phyloP scores from a whole-genome alignment of 352 stramenopile species.

The Pythium periplocum region DNA sequence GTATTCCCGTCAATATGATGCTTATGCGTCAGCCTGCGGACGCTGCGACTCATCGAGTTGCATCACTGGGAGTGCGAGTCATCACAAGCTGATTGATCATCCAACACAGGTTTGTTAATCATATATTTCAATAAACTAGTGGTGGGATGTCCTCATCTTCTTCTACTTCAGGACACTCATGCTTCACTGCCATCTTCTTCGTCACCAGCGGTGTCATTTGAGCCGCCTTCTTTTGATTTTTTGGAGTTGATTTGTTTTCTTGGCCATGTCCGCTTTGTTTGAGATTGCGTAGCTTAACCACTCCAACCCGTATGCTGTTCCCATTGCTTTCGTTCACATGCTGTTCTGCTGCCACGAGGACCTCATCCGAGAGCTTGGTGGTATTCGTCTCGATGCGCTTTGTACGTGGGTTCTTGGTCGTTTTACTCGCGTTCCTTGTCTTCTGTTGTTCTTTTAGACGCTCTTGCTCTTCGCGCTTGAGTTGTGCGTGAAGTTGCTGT shows the following conservation, averaged over 20 bases:
- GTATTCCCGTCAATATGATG: constrained; percentile 85
- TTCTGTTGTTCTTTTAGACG: constrained; percentile 1
- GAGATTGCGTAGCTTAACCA: too few species aligned
- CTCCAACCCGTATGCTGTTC: too few species aligned
- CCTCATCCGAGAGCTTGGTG: constrained; percentile 11
- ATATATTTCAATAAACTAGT: constrained; percentile 6
- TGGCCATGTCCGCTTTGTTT: too few species aligned
- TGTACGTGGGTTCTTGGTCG: not conserved
- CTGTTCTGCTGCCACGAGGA: not conserved
- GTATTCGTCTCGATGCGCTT: not conserved
- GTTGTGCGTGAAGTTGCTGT: constrained; percentile 32
- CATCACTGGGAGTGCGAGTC: constrained; percentile 65
- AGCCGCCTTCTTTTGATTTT: too few species aligned
- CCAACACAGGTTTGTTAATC: too few species aligned
- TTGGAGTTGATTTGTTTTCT: too few species aligned
- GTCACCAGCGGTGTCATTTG: too few species aligned
- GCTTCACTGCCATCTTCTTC: too few species aligned
- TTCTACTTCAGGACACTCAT: too few species aligned
- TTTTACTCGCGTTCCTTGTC: constrained; percentile 22
- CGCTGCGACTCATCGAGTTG: constrained; percentile 73
- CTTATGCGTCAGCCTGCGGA: constrained; percentile 85
- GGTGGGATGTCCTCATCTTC: constrained; percentile 5
- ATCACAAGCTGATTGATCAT: constrained; percentile 45
- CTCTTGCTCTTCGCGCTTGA: constrained; percentile 28
- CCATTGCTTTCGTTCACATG: too few species aligned